Conservation (phyloP, 768 basidiomycete species). For the Cystofilobasidium macerans region DNA sequence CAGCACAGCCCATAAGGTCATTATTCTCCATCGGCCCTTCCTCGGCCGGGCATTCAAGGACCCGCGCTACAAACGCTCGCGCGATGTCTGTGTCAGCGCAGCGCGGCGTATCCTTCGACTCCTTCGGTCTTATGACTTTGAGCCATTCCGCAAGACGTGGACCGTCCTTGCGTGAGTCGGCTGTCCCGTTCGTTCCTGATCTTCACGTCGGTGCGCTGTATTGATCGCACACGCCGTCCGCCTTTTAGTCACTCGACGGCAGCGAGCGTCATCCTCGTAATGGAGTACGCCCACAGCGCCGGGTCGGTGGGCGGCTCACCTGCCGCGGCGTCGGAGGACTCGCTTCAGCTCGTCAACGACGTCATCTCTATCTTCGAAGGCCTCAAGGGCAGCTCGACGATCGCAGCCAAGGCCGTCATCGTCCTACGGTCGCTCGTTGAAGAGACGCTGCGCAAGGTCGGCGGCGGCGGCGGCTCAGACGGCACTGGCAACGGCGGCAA, state of each 20-base stretch:
- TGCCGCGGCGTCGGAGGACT: neutral
- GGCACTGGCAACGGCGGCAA: neutral
- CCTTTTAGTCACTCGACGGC: neutral
- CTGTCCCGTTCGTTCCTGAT: slow-evolving; percentile 6
- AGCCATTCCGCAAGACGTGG: slow-evolving; percentile 23
- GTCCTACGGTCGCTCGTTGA: slow-evolving; percentile 20
- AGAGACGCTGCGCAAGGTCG: slow-evolving; percentile 16
- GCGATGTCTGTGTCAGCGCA: slow-evolving; percentile 7
- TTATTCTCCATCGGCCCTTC: slow-evolving; percentile 29
- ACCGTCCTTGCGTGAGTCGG: slow-evolving; percentile 9
- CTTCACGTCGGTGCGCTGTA: neutral
- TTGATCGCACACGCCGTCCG: neutral
- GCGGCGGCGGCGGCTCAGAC: neutral
- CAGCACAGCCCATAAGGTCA: slow-evolving; percentile 24
- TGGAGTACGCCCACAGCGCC: slow-evolving; percentile 2
- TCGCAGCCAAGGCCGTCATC: slow-evolving; percentile 21
- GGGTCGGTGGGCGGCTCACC: neutral
- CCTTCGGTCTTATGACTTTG: slow-evolving; percentile 1
- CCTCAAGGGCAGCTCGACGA: slow-evolving; percentile 9
- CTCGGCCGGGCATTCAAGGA: slow-evolving; percentile 29
- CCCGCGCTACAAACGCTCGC: slow-evolving; percentile 18
- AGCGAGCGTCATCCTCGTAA: neutral
- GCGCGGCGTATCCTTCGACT: neutral
- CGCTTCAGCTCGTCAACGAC: slow-evolving; percentile 10
- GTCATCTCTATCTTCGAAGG: slow-evolving; percentile 19